These are phyloP conservation scores for Lineolata rhizophorae DNA, from an alignment of 495 filamentous ascomycete genomes.

Conservation along the genomic window DNA sequence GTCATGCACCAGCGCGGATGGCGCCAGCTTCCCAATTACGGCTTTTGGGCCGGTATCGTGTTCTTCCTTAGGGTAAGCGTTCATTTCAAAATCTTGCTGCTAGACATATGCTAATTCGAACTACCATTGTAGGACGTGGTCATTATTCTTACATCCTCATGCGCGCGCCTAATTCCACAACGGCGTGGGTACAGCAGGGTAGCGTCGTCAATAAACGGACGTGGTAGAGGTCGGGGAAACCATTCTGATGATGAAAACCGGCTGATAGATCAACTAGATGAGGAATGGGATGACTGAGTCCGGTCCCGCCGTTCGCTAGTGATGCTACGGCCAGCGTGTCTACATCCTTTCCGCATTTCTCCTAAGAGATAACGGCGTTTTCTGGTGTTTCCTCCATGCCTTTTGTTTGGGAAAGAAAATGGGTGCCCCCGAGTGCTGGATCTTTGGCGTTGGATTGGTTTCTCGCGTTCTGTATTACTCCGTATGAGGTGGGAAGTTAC, in stretches of 20 bases:
- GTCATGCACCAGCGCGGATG: conserved; percentile 90
- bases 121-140: conserved; percentile 43
- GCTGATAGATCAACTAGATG: conserved; percentile 87
- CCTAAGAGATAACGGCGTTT: no score
- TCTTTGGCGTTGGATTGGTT: no score
- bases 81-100: not conserved
- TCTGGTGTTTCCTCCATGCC: no score
- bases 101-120: conserved; percentile 1
- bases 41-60: conserved; percentile 73
- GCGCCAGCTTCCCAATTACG: conserved; percentile 89
- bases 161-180: conserved; percentile 39
- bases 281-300: conserved; percentile 44
- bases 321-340: no score
- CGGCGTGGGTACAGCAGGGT: conserved; percentile 39
- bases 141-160: conserved; percentile 57
- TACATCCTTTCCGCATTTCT: no score
- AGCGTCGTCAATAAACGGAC: conserved; percentile 13
- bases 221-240: conserved; percentile 13
- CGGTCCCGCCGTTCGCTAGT: no score
- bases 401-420: no score
- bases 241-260: conserved; percentile 63
- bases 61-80: conserved; percentile 59
- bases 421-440: no score
- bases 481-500: no score
- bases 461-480: no score